phyloP scores from a whole-genome alignment of 1,284 basidiomycete species.

The Apiotrichum sp. region DNA sequence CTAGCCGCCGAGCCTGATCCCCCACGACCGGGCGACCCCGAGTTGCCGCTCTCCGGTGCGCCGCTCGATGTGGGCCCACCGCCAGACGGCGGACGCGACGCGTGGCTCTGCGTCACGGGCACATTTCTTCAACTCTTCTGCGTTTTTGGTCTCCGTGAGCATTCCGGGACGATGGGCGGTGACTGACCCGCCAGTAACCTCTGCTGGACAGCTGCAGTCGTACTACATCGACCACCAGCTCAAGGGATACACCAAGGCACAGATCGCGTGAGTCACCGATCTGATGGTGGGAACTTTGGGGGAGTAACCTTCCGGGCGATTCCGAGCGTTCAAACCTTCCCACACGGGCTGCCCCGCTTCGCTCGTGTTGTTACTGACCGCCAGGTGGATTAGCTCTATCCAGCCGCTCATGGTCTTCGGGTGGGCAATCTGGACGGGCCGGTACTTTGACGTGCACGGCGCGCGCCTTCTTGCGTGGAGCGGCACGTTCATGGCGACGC shows the following conservation, averaged over 20 bases:
- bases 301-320: too few species aligned
- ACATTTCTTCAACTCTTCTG: constrained; percentile 26
- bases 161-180: not conserved
- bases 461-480: constrained; percentile 2
- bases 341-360: not conserved
- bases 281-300: not conserved
- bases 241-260: constrained; percentile 8
- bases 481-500: not conserved
- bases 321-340: too few species aligned
- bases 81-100: constrained; percentile 26
- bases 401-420: constrained; percentile 20
- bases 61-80: constrained; percentile 16
- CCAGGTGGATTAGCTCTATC: constrained; percentile 19
- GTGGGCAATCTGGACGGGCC: constrained; percentile 17
- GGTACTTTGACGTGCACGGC: constrained; percentile 26
- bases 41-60: not conserved
- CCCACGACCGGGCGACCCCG: not conserved
- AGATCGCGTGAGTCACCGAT: constrained; percentile 20
- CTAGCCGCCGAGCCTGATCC: not conserved
- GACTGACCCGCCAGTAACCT: constrained; percentile 17
- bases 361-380: too few species aligned
- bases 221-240: constrained; percentile 24
- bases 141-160: constrained; percentile 24
- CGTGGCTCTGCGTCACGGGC: constrained; percentile 24
- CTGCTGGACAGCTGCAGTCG: constrained; percentile 19